phyloP scores from a whole-genome alignment of 768 basidiomycete genomes.

The Rhizopogon roseolus region DNA sequence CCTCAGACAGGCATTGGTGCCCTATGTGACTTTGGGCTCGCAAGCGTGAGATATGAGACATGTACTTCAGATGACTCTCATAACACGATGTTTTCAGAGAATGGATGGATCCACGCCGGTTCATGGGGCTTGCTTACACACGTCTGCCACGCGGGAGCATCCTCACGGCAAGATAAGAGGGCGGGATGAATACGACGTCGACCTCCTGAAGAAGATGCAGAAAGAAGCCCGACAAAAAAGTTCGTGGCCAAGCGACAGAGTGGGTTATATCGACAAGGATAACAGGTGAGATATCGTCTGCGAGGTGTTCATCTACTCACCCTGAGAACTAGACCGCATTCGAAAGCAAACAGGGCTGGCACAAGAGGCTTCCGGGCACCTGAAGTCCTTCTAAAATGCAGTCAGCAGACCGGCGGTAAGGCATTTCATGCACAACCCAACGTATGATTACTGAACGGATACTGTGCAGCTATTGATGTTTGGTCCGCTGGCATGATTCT shows the following conservation, averaged over 20 bases:
- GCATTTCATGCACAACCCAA: constrained; percentile 6
- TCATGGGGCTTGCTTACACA: constrained; percentile 73
- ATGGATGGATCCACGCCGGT: constrained; percentile 42
- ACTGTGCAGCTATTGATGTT: constrained; percentile 78
- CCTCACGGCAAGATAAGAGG: constrained; percentile 65
- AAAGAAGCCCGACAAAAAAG: constrained; percentile 55
- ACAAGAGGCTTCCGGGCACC: constrained; percentile 97
- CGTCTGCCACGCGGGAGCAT: constrained; percentile 47
- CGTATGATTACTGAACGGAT: constrained; percentile 5
- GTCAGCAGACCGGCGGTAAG: constrained; percentile 87
- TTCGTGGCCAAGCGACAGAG: constrained; percentile 53
- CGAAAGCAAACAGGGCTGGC: constrained; percentile 94
- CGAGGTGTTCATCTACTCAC: background rate
- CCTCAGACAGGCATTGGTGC: constrained; percentile 78
- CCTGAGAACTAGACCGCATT: constrained; percentile 51
- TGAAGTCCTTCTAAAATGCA: constrained; percentile 92
- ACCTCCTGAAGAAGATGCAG: constrained; percentile 52
- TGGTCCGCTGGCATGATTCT: constrained; percentile 95
- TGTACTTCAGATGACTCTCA: background rate
- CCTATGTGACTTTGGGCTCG: constrained; percentile 92
- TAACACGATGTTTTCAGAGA: constrained; percentile 36
- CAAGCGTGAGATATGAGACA: constrained; percentile 58
- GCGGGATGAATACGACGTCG: constrained; percentile 41
- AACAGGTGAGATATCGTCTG: constrained; percentile 42
- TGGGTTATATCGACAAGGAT: constrained; percentile 78